These are phyloP conservation scores for Wickerhamiella musiphila DNA, from an alignment of 805 yeast genomes.

Conservation along the genomic window DNA sequence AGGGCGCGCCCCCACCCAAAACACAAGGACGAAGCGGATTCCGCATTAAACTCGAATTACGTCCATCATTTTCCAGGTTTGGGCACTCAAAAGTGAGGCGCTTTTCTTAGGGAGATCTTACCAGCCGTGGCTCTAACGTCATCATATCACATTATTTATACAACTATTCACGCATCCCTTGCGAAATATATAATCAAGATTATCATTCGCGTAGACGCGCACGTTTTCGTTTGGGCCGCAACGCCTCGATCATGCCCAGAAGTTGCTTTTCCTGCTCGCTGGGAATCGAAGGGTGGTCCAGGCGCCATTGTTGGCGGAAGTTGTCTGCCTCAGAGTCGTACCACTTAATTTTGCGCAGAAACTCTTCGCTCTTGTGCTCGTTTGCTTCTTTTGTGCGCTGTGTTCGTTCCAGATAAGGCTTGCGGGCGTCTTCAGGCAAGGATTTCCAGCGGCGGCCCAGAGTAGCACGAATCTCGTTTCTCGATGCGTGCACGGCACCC, in stretches of 20 bases:
- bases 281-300: constrained; percentile 18
- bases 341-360: constrained; percentile 17
- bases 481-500: constrained; percentile 22
- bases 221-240: constrained; percentile 9
- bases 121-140: too few relatives aligned
- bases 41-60: too few relatives aligned
- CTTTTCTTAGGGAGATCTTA: too few relatives aligned
- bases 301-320: constrained; percentile 23
- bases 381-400: constrained; percentile 21
- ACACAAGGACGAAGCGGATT: too few relatives aligned
- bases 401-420: constrained; percentile 23
- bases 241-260: constrained; percentile 7
- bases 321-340: constrained; percentile 24
- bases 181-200: not conserved
- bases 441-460: constrained; percentile 27
- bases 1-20: too few relatives aligned
- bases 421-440: constrained; percentile 22
- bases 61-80: too few relatives aligned
- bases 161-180: not conserved
- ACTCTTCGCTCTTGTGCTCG: constrained; percentile 20
- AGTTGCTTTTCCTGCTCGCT: constrained; percentile 13
- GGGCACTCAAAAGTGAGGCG: too few relatives aligned
- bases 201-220: constrained; percentile 6
- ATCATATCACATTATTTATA: too few relatives aligned
- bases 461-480: constrained; percentile 25